phyloP scores from a whole-genome alignment of 192 early-diverging fungal species.

The Entomortierella beljakovae region DNA sequence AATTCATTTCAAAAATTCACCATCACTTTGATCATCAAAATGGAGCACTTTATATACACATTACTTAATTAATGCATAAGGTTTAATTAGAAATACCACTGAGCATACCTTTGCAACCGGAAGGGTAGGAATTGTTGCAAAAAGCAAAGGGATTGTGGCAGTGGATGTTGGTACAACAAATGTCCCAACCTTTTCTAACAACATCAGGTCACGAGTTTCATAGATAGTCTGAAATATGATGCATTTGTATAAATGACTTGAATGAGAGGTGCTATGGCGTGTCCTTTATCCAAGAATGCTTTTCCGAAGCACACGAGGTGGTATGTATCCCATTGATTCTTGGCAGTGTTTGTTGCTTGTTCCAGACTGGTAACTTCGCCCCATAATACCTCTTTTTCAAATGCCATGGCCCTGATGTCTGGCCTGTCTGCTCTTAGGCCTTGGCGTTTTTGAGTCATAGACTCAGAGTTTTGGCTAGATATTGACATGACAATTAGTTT shows the following conservation, averaged over 20 bases:
- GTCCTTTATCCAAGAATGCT: not conserved
- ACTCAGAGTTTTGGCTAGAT: conserved; percentile 7
- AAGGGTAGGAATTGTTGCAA: not conserved
- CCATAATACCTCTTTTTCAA: conserved; percentile 7
- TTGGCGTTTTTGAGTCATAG: conserved; percentile 12
- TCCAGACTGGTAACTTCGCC: conserved; percentile 3
- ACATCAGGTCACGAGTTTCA: not conserved
- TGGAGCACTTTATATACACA: too few relatives aligned
- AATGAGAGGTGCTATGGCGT: conserved; percentile 4
- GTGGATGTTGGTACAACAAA: not conserved
- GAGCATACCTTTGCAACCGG: not conserved
- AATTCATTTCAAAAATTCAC: too few relatives aligned
- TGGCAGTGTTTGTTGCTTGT: not conserved
- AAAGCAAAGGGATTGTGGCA: not conserved
- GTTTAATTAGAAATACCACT: too few relatives aligned
- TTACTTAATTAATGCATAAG: too few relatives aligned
- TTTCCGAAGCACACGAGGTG: conserved; percentile 12
- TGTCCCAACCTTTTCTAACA: conserved; percentile 2
- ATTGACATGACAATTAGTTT: not conserved
- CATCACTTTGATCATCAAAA: too few relatives aligned
- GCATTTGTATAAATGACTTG: not conserved
- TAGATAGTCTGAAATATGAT: not conserved
- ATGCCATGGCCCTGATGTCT: conserved; percentile 4
- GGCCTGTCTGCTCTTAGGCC: conserved; percentile 7
- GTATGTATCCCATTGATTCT: conserved; percentile 7